These are phyloP conservation scores for Sporothrix mexicana DNA, from an alignment of 2,329 filamentous ascomycete genomes.

Conservation along the genomic window DNA sequence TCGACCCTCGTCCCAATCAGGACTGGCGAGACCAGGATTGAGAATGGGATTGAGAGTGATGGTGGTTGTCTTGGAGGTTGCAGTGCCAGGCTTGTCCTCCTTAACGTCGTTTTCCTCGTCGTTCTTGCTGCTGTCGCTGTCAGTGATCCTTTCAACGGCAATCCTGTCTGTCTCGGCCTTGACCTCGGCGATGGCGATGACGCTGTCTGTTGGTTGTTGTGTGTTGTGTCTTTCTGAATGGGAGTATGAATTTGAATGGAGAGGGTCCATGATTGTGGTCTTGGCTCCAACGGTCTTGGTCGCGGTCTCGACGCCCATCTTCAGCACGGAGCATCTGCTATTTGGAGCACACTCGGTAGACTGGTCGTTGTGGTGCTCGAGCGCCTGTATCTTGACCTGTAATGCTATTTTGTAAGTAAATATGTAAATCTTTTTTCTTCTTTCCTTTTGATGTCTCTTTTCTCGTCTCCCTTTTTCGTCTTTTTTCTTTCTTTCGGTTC, in stretches of 20 bases:
- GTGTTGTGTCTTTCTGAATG: no score
- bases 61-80: not conserved
- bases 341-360: not conserved
- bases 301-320: conserved; percentile 6
- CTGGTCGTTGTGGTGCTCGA: conserved; percentile 16
- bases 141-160: not conserved
- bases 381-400: conserved; percentile 1
- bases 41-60: no score
- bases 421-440: not conserved
- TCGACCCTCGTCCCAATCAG: no score
- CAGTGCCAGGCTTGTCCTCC: conserved; percentile 10
- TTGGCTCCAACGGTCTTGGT: not conserved
- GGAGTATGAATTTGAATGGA: no score
- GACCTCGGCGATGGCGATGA: not conserved
- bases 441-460: not conserved
- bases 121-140: not conserved
- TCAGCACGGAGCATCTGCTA: conserved; percentile 26
- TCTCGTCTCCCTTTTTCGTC: not conserved
- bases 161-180: not conserved
- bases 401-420: not conserved
- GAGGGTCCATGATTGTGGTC: not conserved
- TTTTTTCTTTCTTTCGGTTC: not conserved
- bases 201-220: not conserved
- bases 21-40: no score
- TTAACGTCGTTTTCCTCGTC: not conserved